phyloP scores from a whole-genome alignment of 306 rosid species.

The Trichosanthes cucumerina region DNA sequence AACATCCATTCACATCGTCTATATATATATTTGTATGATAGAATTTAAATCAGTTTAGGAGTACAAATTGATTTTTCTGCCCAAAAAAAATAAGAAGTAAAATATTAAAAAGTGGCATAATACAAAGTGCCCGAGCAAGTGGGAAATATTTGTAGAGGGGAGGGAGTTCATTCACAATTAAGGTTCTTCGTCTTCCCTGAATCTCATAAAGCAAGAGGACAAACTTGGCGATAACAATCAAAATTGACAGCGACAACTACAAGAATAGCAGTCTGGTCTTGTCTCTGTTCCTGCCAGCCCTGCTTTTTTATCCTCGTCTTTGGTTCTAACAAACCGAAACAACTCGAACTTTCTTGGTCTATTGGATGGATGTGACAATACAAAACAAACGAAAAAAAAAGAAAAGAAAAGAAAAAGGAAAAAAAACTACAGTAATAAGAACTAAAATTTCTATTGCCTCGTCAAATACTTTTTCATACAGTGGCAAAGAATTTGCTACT shows the following conservation, averaged over 20 bases:
- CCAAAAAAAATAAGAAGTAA: background rate
- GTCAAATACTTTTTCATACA: slow-evolving; percentile 23
- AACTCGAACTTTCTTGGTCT: background rate
- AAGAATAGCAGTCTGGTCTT: background rate
- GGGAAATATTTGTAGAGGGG: background rate
- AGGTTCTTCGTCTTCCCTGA: background rate
- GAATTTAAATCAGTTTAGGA: too few relatives aligned
- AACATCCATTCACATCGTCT: too few relatives aligned
- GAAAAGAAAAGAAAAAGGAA: too few relatives aligned
- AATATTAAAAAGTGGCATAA: background rate
- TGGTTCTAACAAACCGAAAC: background rate
- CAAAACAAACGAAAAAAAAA: too few relatives aligned
- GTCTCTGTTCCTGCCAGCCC: background rate
- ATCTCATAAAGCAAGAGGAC: background rate
- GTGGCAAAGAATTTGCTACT: slow-evolving; percentile 42
- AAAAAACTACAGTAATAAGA: too few relatives aligned
- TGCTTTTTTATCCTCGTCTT: background rate
- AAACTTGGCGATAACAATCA: background rate
- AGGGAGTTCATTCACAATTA: background rate
- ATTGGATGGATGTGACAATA: background rate
- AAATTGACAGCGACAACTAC: background rate
- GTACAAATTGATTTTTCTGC: too few relatives aligned
- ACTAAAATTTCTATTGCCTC: slow-evolving; percentile 27
- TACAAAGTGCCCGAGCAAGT: too few relatives aligned
- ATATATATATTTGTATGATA: too few relatives aligned